A percentile compares a stretch with the other conserved stretches of the same genome.
Conservation (phyloP, 2,329 filamentous ascomycete species). For the Aspergillus sergii region DNA sequence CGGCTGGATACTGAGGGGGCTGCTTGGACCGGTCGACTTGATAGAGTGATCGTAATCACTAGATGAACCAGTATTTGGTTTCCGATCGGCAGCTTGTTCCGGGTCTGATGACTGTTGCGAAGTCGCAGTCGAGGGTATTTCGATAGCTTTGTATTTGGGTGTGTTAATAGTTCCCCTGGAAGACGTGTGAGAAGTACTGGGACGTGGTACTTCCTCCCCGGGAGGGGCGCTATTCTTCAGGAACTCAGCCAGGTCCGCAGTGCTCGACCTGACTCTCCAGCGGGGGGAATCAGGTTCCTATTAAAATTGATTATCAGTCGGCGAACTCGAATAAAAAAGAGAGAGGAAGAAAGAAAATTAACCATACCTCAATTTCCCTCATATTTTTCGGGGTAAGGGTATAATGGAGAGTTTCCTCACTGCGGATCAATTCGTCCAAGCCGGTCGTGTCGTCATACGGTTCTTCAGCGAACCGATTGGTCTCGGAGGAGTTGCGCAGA, state of each 20-base stretch:
- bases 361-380: slow-evolving; percentile 71
- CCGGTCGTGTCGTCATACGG: slow-evolving; percentile 62
- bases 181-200: slow-evolving; percentile 24
- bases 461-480: slow-evolving; percentile 33
- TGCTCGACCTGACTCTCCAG: slow-evolving; percentile 36
- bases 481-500: slow-evolving; percentile 41
- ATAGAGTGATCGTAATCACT: slow-evolving; percentile 88
- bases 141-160: slow-evolving; percentile 29
- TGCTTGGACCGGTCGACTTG: slow-evolving; percentile 53
- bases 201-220: slow-evolving; percentile 25
- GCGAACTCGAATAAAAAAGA: no score
- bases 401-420: slow-evolving; percentile 79
- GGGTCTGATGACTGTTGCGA: slow-evolving; percentile 26
- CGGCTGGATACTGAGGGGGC: slow-evolving; percentile 17
- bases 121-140: slow-evolving; percentile 14
- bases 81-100: slow-evolving; percentile 69
- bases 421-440: slow-evolving; percentile 79
- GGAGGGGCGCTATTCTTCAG: slow-evolving; percentile 39
- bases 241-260: slow-evolving; percentile 42
- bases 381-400: slow-evolving; percentile 80
- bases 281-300: slow-evolving; percentile 39
- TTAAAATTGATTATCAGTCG: slow-evolving; percentile 7
- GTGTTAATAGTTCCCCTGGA: slow-evolving; percentile 26
- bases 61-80: slow-evolving; percentile 69
- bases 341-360: not conserved